phyloP scores from a whole-genome alignment of 1,284 basidiomycete species.

The Cronartium quercuum region DNA sequence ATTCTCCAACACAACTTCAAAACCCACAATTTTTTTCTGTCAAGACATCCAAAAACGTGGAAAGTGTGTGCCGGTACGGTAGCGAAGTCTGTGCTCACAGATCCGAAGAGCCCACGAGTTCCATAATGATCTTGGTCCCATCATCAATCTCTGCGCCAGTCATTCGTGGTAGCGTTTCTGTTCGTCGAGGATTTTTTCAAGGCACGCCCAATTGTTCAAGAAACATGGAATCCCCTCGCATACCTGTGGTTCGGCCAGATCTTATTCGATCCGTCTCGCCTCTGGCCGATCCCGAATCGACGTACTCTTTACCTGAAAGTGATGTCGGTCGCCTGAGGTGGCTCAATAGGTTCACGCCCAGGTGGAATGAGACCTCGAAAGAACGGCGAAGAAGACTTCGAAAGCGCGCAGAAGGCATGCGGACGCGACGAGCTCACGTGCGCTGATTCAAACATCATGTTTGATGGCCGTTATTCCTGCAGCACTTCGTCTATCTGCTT shows the following conservation, averaged over 20 bases:
- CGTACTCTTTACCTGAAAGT: slow-evolving; percentile 12
- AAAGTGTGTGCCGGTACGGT: background rate
- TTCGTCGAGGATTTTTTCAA: background rate
- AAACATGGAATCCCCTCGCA: slow-evolving; percentile 5
- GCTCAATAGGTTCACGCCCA: slow-evolving; percentile 25
- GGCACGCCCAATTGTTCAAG: background rate
- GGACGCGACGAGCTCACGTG: slow-evolving; percentile 11
- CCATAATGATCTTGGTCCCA: background rate
- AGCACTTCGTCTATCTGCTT: background rate
- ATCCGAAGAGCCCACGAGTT: background rate
- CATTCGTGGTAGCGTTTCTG: background rate
- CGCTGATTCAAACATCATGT: background rate
- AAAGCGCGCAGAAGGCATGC: slow-evolving; percentile 13
- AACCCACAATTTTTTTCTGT: too few species aligned
- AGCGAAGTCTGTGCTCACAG: background rate
- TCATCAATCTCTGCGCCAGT: background rate
- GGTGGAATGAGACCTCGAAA: slow-evolving; percentile 9
- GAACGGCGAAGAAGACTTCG: slow-evolving; percentile 5
- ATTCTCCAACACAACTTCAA: too few species aligned
- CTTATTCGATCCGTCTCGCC: slow-evolving; percentile 8
- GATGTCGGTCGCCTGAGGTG: slow-evolving; percentile 13
- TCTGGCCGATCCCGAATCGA: slow-evolving; percentile 11
- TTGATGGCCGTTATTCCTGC: background rate
- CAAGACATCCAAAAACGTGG: background rate
- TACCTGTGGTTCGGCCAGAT: slow-evolving; percentile 3